A percentile compares a stretch with the other conserved stretches of the same genome.
phyloP scores from a whole-genome alignment of 2,329 filamentous ascomycete species.

The Talaromyces funiculosus region DNA sequence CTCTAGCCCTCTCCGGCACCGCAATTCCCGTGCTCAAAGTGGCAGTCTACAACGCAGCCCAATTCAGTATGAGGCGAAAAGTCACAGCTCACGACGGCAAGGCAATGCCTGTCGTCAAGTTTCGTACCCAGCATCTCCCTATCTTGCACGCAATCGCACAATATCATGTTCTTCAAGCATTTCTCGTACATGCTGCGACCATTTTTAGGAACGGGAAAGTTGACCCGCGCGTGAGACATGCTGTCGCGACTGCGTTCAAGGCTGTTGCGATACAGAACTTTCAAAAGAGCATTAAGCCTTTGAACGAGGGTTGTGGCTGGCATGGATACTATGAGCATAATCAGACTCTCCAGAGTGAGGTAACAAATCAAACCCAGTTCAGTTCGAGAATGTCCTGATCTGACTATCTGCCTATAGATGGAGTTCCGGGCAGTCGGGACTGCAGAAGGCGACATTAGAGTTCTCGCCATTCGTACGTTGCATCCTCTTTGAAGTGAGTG shows the following conservation, averaged over 20 bases:
- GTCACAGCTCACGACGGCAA: constrained; percentile 14
- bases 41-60: constrained; percentile 17
- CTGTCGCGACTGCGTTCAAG: constrained; percentile 12
- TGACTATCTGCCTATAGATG: background rate
- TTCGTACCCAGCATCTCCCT: constrained; percentile 23
- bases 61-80: constrained; percentile 18
- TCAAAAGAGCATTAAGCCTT: constrained; percentile 10
- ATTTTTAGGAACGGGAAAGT: background rate
- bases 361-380: background rate
- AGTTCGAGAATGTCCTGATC: background rate
- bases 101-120: constrained; percentile 18
- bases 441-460: constrained; percentile 5
- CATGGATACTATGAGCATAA: constrained; percentile 15
- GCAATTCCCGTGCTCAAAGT: constrained; percentile 19
- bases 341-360: constrained; percentile 12
- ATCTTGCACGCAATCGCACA: constrained; percentile 22
- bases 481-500: background rate
- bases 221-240: constrained; percentile 8
- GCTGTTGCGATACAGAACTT: constrained; percentile 10
- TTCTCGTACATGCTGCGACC: constrained; percentile 1
- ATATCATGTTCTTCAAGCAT: constrained; percentile 18
- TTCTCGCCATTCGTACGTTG: constrained; percentile 16
- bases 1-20: constrained; percentile 14
- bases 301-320: constrained; percentile 14
- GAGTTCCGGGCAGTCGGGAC: background rate